Conservation (phyloP, 305 asterid genomes). For the Solanum hybrid region DNA sequence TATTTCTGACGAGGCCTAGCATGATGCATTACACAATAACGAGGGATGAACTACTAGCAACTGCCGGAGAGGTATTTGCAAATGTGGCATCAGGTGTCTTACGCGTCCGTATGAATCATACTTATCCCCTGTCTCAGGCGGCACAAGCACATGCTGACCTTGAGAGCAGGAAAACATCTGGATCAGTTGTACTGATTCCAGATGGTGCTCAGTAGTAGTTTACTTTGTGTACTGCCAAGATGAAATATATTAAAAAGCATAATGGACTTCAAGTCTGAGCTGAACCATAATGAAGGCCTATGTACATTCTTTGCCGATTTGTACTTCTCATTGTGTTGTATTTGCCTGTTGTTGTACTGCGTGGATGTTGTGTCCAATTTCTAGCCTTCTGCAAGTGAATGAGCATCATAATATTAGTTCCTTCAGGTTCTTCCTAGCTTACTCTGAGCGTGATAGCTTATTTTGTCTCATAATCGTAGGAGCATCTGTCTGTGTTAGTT, state of each 20-base stretch:
- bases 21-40: conserved; percentile 50
- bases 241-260: neutral
- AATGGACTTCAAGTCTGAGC: neutral
- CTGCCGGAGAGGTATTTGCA: conserved; percentile 65
- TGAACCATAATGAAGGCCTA: neutral
- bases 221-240: neutral
- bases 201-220: conserved; percentile 4
- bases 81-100: conserved; percentile 48
- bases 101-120: conserved; percentile 49
- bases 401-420: neutral
- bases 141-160: conserved; percentile 78
- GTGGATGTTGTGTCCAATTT: neutral
- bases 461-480: neutral
- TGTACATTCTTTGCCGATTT: neutral
- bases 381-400: neutral
- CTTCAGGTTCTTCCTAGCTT: neutral
- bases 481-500: neutral
- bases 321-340: neutral
- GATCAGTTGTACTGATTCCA: conserved; percentile 69
- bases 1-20: conserved; percentile 75
- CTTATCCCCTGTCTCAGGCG: conserved; percentile 62
- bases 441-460: neutral
- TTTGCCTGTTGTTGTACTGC: neutral
- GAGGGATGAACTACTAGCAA: conserved; percentile 53
- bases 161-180: conserved; percentile 63